These are phyloP conservation scores for Beauveria medogensis DNA, from an alignment of 2,329 filamentous ascomycete species.

Conservation along the genomic window DNA sequence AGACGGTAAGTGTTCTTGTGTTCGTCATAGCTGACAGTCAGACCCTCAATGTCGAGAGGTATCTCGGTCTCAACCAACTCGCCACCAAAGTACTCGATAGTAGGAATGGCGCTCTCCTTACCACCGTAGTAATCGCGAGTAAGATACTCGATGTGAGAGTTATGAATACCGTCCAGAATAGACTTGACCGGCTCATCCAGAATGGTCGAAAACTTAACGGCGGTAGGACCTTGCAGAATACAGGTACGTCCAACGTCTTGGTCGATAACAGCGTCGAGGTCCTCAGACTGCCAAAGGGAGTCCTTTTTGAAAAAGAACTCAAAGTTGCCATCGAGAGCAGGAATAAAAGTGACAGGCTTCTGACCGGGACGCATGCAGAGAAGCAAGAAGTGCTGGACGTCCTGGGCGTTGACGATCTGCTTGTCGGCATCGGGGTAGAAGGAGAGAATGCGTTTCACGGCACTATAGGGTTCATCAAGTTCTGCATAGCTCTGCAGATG, in stretches of 20 bases:
- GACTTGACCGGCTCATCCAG: conserved; percentile 93
- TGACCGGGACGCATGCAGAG: conserved; percentile 87
- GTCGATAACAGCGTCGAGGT: conserved; percentile 87
- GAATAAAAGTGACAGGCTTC: conserved; percentile 96
- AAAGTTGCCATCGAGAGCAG: conserved; percentile 91
- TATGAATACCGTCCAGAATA: conserved; percentile 85
- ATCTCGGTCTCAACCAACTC: conserved; percentile 66
- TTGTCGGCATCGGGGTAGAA: conserved; percentile 79
- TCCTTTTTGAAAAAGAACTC: conserved; percentile 99
- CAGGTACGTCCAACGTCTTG: conserved; percentile 95
- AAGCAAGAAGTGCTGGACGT: conserved; percentile 92
- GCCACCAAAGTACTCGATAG: conserved; percentile 92
- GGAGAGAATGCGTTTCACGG: conserved; percentile 70
- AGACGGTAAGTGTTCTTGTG: conserved; percentile 79
- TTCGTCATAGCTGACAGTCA: conserved; percentile 71
- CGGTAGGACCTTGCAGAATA: conserved; percentile 91
- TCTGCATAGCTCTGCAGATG: conserved; percentile 86
- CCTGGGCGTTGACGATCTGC: conserved; percentile 96
- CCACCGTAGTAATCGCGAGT: conserved; percentile 72
- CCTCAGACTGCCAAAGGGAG: conserved; percentile 97
- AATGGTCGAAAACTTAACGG: conserved; percentile 79
- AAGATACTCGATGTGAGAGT: conserved; percentile 74
- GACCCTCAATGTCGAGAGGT: conserved; percentile 73
- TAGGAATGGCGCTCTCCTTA: conserved; percentile 67
- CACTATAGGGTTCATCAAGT: conserved; percentile 70